Evolutionary conservation across 169 alveolate species (phyloP), one percentile per base, ranked within the genome.

Genomic region (Cryptosporidium sp.): DNA sequence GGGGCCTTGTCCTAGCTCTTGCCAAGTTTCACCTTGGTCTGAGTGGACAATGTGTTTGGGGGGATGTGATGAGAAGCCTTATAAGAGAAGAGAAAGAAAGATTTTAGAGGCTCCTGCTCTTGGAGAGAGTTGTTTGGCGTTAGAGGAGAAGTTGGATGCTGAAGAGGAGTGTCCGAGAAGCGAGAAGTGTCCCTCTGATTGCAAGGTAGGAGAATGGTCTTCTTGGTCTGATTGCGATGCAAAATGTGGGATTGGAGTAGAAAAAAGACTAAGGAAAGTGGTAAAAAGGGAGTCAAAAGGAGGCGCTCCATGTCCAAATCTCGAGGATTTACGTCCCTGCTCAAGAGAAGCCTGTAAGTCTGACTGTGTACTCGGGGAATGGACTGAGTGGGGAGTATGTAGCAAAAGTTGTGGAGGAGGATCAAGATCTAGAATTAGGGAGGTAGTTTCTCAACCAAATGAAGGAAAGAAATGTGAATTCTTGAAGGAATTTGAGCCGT

Each of bases 351-450:
- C 67, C 33, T 85, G 43, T 35, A 70, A 35, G 91, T 91, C 87
- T 6, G 93, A 87, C 55, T 92, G 94, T 26, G 43, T 71, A 21
- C 50, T 92, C 4, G 51, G 92, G 31, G 91, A 48, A 41, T 92
- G 94, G 94, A 48, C 61, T 12, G 93, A 85, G 23, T 92, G 94
- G 94, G 84, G 91, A 39, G 55, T 26, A 26, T 92, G 94, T 85
- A 85, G 93, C 33, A 93, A 91, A 43, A 71, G 92, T 3, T 92
- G 94, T 58, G 94, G 93, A 12, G 92, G 93, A 55, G 94, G 94
- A 50, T 70, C 67, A 2, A 51, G 69, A 39, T 31, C 73, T 10
- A 86, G 84, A 33, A 67, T 55, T 8, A 43, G 86, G 8, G 48
- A 14, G 37, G 50, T 74, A 10, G 52, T 80, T 6, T 61, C 84